A percentile compares a stretch with the other conserved stretches of the same genome.
Evolutionary conservation across 371 early-diverging fungal species (phyloP).

Genomic region (Mortierella sp.): DNA sequence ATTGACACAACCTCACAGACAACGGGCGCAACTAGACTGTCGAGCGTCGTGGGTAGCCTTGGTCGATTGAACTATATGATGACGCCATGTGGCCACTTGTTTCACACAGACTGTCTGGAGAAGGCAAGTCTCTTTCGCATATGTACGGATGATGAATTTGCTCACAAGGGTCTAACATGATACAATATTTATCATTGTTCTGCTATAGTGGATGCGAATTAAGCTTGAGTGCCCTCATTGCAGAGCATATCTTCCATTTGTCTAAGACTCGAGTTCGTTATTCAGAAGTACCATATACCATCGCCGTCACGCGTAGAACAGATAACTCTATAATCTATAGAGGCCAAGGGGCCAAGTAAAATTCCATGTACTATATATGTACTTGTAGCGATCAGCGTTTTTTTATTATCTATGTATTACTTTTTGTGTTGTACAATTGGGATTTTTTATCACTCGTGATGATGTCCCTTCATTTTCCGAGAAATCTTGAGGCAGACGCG

Average conservation of each 20-base stretch:
- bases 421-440: background rate
- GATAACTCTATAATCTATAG: background rate
- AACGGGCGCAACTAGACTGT: conserved; percentile 58
- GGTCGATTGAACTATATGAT: conserved; percentile 79
- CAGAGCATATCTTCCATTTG: conserved; percentile 69
- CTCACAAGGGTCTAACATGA: background rate
- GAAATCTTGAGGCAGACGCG: conserved; percentile 42
- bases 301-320: background rate
- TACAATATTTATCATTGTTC: background rate
- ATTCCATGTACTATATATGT: background rate
- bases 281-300: background rate
- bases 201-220: conserved; percentile 83
- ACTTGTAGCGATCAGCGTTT: background rate
- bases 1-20: conserved; percentile 62
- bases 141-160: background rate
- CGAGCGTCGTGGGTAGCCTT: conserved; percentile 59
- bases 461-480: conserved; percentile 21
- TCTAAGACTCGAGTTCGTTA: conserved; percentile 2
- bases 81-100: conserved; percentile 87
- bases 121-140: conserved; percentile 56
- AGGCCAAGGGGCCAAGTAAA: background rate
- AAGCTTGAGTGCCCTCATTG: conserved; percentile 86
- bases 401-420: background rate
- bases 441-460: background rate
- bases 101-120: conserved; percentile 84